A percentile compares a stretch with the other conserved stretches of the same genome.
Evolutionary conservation across 352 stramenopile species (phyloP).

Genomic region (Globisporangium orthogonon): DNA sequence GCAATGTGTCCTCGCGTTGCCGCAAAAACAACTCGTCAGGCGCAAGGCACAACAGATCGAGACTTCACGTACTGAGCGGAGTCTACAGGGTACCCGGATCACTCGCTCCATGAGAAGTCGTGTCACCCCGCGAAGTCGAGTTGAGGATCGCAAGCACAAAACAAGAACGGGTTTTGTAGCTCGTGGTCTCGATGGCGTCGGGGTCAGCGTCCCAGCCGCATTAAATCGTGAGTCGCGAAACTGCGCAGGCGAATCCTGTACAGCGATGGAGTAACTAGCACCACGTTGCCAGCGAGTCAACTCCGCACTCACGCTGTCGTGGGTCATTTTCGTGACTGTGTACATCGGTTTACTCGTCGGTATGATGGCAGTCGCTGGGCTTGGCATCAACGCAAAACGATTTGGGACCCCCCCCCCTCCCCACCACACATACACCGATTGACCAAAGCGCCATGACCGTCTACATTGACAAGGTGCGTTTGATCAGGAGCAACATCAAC

Average conservation of each 20-base stretch:
- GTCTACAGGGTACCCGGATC: no score
- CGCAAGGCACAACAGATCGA: no score
- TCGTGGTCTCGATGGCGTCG: no score
- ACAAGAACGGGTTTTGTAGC: no score
- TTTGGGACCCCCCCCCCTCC: no score
- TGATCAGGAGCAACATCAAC: background rate
- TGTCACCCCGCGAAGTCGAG: no score
- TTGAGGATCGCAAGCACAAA: no score
- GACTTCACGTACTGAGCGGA: no score
- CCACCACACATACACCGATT: background rate
- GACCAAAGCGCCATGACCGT: background rate
- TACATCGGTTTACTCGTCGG: background rate
- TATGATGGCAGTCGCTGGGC: background rate
- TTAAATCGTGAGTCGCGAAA: background rate
- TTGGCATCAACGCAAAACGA: background rate
- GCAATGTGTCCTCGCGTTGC: no score
- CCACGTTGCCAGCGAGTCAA: background rate
- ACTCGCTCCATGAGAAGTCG: no score
- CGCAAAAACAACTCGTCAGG: no score
- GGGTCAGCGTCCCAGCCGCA: no score
- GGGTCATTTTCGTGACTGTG: background rate
- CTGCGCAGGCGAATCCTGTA: background rate
- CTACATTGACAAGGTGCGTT: background rate
- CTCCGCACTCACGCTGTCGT: conserved; percentile 1
- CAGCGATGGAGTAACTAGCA: background rate